Conservation (phyloP, 1,284 basidiomycete species). For the Malassezia caprae region DNA sequence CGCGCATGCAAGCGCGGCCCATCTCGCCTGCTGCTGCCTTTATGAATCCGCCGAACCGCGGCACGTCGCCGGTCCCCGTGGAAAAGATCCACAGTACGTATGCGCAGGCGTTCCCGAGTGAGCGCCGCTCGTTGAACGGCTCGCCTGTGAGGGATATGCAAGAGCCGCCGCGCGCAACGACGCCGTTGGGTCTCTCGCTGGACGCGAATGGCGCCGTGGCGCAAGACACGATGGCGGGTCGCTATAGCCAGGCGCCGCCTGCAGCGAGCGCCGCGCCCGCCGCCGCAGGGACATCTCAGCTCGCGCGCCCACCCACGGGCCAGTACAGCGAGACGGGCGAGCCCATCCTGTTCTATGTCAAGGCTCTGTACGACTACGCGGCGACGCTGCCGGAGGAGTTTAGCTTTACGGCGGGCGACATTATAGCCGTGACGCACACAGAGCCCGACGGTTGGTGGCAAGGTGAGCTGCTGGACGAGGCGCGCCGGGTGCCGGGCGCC, state of each 20-base stretch:
- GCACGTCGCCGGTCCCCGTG: slow-evolving; percentile 54
- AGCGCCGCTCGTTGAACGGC: slow-evolving; percentile 50
- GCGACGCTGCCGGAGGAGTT: slow-evolving; percentile 73
- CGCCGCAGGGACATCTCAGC: slow-evolving; percentile 1
- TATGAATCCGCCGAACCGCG: slow-evolving; percentile 59
- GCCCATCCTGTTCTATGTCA: slow-evolving; percentile 65
- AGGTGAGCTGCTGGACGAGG: slow-evolving; percentile 69
- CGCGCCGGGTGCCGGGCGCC: slow-evolving; percentile 63
- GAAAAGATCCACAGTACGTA: slow-evolving; percentile 70
- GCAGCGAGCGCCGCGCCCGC: not conserved
- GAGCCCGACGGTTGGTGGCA: slow-evolving; percentile 94
- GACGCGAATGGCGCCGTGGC: slow-evolving; percentile 67
- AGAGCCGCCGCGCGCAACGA: slow-evolving; percentile 38
- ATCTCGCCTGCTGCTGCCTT: slow-evolving; percentile 67
- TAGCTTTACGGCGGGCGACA: slow-evolving; percentile 80
- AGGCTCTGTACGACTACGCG: slow-evolving; percentile 77
- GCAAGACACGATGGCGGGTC: slow-evolving; percentile 66
- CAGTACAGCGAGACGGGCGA: slow-evolving; percentile 67
- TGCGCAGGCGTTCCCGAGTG: slow-evolving; percentile 75
- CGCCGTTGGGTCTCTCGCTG: slow-evolving; percentile 62
- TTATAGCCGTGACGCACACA: slow-evolving; percentile 80
- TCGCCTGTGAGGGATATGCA: slow-evolving; percentile 8
- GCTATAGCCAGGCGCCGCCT: slow-evolving; percentile 42
- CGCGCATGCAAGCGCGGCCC: slow-evolving; percentile 48
- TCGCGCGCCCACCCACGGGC: slow-evolving; percentile 54